These are phyloP conservation scores for Podila clonocystis DNA, from an alignment of 192 early-diverging fungal genomes.

Conservation along the genomic window DNA sequence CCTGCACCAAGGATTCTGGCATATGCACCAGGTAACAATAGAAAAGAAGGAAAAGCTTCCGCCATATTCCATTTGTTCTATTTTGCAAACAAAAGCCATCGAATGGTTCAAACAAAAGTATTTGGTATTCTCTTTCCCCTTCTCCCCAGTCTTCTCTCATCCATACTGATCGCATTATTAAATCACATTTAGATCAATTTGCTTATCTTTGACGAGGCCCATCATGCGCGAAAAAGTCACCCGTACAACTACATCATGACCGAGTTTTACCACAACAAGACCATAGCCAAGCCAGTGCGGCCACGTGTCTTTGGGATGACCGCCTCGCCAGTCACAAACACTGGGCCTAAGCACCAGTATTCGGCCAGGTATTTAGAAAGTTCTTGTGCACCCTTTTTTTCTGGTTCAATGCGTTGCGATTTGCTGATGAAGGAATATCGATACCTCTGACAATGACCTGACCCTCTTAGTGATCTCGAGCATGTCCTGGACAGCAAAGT, in stretches of 20 bases:
- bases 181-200: constrained; percentile 69
- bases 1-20: constrained; percentile 74
- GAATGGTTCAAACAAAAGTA: background rate
- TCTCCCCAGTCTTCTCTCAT: background rate
- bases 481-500: background rate
- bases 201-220: constrained; percentile 96
- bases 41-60: background rate
- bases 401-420: background rate
- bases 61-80: background rate
- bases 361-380: constrained; percentile 28
- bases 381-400: background rate
- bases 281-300: constrained; percentile 27
- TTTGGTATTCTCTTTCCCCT: no score
- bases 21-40: constrained; percentile 63
- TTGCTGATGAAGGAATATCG: background rate
- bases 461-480: background rate
- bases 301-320: constrained; percentile 86
- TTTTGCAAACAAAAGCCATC: background rate
- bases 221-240: constrained; percentile 83
- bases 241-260: constrained; percentile 85
- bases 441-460: no score
- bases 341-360: constrained; percentile 5
- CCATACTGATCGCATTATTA: background rate
- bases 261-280: constrained; percentile 72
- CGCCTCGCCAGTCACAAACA: constrained; percentile 77